Base-by-base conservation (phyloP, 2,329 filamentous ascomycete genomes). In the Aspergillus tanneri region DNA sequence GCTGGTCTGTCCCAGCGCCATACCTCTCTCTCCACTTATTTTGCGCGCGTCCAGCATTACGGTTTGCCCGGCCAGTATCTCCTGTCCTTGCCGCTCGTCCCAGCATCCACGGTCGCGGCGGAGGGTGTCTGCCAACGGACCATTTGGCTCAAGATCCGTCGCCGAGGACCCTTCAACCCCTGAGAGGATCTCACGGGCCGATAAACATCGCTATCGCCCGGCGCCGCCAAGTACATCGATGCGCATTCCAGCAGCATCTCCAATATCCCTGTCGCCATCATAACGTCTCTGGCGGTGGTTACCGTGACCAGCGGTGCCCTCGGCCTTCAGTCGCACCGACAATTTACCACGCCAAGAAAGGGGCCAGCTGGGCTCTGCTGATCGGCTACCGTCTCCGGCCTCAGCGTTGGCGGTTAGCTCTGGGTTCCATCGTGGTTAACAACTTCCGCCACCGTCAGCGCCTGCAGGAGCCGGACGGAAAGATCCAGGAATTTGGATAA, bases 341-440 rank as follows among this genome's bases (percentile, higher is more conserved):
- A 81, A 82, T 46, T 75, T 83, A 2, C 2, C 86, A 82, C 0
- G 70, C 61, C 6, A 61, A 72, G 65, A 3, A 88, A 88, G 3
- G 3, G 88, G 88, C 3, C 86, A 90, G 39, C 75, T 96, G 19
- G 88, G 90, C 42, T 3, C 72, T 95, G 54, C 74, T 96, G 53
- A 72, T 79, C 86, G 3, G 72, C 88, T 0, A 95, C 89, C 64
- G 67, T 95, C 10, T 78, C 88, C 2, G 90, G 88, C 7, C 76
- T 95, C 3, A 92, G 88, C 6, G 90, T 90, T 23, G 90, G 90
- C 45, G 83, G 85, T 43, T 95, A 90, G 90, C 76, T 95, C 80
- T 95, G 4, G 88, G 88, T n/a, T 89, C 86, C 46, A 74, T 95
- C 8, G 91, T 82, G 51, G 75, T 83, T 59, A 84, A 85, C 66